Evolutionary conservation across 306 rosid genomes (phyloP).

Genomic region (Phaseolus lunatus): DNA sequence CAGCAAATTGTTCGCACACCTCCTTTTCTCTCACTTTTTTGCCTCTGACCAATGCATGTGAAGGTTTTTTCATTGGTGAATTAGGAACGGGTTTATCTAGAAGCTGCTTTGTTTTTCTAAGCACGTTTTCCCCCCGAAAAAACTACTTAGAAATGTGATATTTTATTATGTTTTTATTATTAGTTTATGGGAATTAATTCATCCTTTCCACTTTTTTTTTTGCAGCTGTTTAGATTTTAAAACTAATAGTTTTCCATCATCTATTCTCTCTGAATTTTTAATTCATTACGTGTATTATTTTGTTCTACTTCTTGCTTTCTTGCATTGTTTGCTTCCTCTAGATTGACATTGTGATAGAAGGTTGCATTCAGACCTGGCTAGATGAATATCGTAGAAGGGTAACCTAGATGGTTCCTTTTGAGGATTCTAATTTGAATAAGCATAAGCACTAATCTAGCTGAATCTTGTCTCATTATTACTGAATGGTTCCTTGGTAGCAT

Average conservation of each 20-base stretch:
- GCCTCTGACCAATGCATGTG: not conserved
- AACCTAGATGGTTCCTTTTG: not conserved
- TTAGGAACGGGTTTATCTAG: not conserved
- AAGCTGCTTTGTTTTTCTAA: no score
- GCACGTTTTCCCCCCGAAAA: not conserved
- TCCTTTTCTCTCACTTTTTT: not conserved
- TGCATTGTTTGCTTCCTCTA: not conserved
- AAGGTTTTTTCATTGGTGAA: not conserved
- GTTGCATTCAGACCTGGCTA: not conserved
- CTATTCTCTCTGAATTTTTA: not conserved
- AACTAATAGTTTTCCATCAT: not conserved
- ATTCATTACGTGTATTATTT: no score
- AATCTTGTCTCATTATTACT: not conserved
- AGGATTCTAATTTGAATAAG: not conserved
- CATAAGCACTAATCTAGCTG: not conserved
- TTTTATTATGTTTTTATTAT: not conserved
- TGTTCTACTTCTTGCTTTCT: not conserved
- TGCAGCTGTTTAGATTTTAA: not conserved
- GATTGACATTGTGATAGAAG: not conserved
- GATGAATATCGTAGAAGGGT: not conserved
- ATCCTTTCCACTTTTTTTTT: not conserved
- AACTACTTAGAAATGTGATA: not conserved
- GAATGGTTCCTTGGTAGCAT: not conserved
- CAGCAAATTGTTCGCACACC: conserved; percentile 40
- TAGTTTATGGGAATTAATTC: not conserved